Evolutionary conservation across 2,329 filamentous ascomycete genomes (phyloP).

Genomic region (Aspergillus neotritici): DNA sequence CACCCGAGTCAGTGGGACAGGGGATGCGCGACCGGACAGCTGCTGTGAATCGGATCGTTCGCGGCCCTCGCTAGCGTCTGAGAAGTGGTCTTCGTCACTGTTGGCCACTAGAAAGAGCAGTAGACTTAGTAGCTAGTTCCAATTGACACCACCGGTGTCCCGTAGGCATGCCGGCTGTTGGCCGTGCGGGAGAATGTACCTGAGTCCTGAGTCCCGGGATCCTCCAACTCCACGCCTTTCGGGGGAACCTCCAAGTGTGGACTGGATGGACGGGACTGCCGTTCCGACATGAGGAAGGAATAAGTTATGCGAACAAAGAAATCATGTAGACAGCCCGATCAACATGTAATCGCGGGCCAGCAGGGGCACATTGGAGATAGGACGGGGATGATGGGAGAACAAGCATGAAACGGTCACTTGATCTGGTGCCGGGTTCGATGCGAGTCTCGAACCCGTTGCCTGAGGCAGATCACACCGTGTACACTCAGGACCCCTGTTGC

Average conservation of each 20-base stretch:
- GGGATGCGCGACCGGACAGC: conserved; percentile 43
- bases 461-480: conserved; percentile 16
- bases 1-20: conserved; percentile 57
- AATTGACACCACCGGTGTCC: not conserved
- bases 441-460: conserved; percentile 26
- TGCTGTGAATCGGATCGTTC: conserved; percentile 28
- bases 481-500: not conserved
- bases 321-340: conserved; percentile 16
- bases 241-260: conserved; percentile 48
- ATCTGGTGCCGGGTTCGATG: conserved; percentile 22
- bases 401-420: conserved; percentile 18
- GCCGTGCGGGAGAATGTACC: conserved; percentile 35
- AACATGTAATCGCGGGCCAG: not conserved
- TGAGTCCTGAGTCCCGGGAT: conserved; percentile 52
- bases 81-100: conserved; percentile 58
- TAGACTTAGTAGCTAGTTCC: conserved; percentile 6
- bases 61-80: conserved; percentile 58
- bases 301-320: conserved; percentile 8
- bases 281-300: conserved; percentile 33
- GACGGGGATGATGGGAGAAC: conserved; percentile 12
- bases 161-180: not conserved
- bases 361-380: conserved; percentile 5
- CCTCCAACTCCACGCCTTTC: conserved; percentile 52
- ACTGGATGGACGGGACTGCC: conserved; percentile 33
- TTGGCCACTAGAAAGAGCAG: conserved; percentile 39